Base-by-base conservation (phyloP, 768 basidiomycete genomes). In the Tephrocybe sp. region DNA sequence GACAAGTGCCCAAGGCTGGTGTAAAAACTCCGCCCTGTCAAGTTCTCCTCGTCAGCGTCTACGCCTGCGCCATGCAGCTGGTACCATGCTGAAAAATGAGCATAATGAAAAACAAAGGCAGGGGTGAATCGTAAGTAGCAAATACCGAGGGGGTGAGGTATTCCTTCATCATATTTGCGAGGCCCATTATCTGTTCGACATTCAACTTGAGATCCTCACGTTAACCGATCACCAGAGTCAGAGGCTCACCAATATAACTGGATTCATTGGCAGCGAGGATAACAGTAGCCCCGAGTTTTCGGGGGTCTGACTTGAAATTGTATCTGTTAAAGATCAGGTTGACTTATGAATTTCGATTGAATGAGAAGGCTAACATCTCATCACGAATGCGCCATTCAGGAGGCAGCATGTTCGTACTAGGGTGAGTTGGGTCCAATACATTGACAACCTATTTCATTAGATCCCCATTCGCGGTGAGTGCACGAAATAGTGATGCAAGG, bases 1-100 rank as follows among this genome's bases (percentile, higher is more conserved):
- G 82, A 84, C 45, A 82, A 67, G 62, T 94, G 91, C 0, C 91
- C 91, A 0, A 93, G 74, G 53, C 82, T 76, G 0, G 91, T 93
- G 63, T 90, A 93, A 70, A 88, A 93, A 58, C 88, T 90, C 30
- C 91, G 77, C 18, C 90, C 91, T 2, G 83, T 76, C 33, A 61
- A 58, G 21, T 27, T 16, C 22, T 42, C 45, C 11, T 74, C 63
- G 16, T 72, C 65, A 22, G 61, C 63, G 54, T 79, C 71, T 3
- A 80, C 78, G 0, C 88, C 88, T 23, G 84, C 81, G 15, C 87
- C 87, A 2, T 73, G 77, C 55, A 86, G 83, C 65, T 91, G 90
- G 63, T 78, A 92, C 91, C 90, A 94, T 18, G 92, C 90, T 90
- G 54, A 13, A 30, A 34, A 9, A 39, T 6, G 16, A 16, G 1